Evolutionary conservation across 2,329 filamentous ascomycete species (phyloP).

Genomic region (Diaporthe helianthi): DNA sequence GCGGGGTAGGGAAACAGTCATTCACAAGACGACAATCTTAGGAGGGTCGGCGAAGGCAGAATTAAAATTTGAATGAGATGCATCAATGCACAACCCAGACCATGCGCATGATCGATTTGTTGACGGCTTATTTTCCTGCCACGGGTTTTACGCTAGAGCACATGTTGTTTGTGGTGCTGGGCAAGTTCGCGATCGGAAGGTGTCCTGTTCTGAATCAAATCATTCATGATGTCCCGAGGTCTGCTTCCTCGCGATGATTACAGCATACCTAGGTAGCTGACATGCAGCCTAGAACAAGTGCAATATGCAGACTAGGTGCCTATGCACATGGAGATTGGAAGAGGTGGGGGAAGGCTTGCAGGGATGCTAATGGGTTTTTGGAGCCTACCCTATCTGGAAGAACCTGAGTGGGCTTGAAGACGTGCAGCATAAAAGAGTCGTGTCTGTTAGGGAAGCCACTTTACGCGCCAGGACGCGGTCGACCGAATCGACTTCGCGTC

Average conservation of each 20-base stretch:
- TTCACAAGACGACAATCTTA: background rate
- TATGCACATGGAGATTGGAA: background rate
- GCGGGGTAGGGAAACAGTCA: background rate
- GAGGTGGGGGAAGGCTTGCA: background rate
- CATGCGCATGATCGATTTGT: background rate
- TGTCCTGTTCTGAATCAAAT: background rate
- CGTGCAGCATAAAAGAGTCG: background rate
- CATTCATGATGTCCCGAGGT: too few relatives aligned
- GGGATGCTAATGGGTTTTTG: background rate
- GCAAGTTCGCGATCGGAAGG: background rate
- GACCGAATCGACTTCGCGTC: slow-evolving; percentile 20
- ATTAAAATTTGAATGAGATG: slow-evolving; percentile 14
- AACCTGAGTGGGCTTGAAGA: fast-evolving
- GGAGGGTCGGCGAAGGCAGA: background rate
- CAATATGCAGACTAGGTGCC: background rate
- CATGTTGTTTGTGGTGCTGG: background rate
- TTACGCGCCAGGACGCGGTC: slow-evolving; percentile 26
- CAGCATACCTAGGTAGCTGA: background rate
- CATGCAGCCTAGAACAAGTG: background rate
- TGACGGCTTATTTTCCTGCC: background rate
- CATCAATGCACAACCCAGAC: background rate
- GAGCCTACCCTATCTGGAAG: background rate
- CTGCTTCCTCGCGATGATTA: background rate
- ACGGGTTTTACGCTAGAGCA: background rate
- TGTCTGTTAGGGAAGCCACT: slow-evolving; percentile 19